Evolutionary conservation across 139 green algal genomes (phyloP).

Genomic region (Auxenochlorella protothecoides): DNA sequence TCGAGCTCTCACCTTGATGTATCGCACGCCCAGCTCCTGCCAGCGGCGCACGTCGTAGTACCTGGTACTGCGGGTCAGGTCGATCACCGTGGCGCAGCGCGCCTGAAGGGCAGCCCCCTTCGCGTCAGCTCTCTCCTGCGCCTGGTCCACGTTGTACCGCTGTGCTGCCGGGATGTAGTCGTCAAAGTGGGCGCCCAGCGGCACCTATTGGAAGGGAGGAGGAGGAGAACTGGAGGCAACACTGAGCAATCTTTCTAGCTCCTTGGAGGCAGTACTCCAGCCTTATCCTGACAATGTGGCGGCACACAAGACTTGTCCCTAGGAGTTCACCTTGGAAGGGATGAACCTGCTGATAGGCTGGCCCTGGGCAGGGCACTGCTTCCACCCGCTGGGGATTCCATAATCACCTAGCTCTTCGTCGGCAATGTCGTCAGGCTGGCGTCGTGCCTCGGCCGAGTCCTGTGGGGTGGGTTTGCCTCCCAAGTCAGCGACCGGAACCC

Average conservation of each 20-base stretch:
- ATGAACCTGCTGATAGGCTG: slow-evolving; percentile 21
- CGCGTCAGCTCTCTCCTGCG: not conserved
- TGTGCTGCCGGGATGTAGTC: slow-evolving; percentile 2
- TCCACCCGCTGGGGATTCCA: slow-evolving; percentile 23
- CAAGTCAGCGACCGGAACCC: no score
- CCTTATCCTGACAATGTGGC: no score
- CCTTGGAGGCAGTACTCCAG: no score
- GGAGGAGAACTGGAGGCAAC: not conserved
- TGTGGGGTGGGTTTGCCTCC: no score
- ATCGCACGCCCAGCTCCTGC: slow-evolving; percentile 18
- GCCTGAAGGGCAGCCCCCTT: not conserved
- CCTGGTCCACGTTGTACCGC: slow-evolving; percentile 16
- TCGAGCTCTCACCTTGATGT: slow-evolving; percentile 35
- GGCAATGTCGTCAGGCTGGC: no score
- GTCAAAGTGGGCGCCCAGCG: slow-evolving; percentile 19
- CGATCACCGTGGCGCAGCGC: slow-evolving; percentile 72
- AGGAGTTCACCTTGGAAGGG: slow-evolving; percentile 12
- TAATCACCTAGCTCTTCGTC: slow-evolving; percentile 24
- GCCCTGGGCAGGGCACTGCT: slow-evolving; percentile 15
- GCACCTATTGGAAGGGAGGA: slow-evolving; percentile 5
- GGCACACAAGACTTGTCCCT: no score
- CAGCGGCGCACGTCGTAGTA: slow-evolving; percentile 78
- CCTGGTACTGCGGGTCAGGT: slow-evolving; percentile 81
- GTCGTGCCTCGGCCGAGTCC: no score
- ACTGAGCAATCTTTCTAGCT: not conserved